A percentile compares a stretch with the other conserved stretches of the same genome.
These are phyloP conservation scores for Aureobasidium sp. DNA, from an alignment of 2,329 filamentous ascomycete species.

Conservation along the genomic window DNA sequence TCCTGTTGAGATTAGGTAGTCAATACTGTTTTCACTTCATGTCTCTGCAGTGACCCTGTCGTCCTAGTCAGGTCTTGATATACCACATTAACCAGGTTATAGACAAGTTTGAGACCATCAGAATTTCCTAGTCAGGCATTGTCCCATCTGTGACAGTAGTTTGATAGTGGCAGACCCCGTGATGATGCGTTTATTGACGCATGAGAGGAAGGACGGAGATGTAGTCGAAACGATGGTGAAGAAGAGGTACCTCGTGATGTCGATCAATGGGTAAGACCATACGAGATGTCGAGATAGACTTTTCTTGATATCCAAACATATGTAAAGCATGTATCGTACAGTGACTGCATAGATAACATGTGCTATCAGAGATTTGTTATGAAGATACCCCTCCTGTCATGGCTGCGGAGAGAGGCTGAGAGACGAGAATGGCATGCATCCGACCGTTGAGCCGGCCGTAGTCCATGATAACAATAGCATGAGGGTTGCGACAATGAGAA, in stretches of 20 bases:
- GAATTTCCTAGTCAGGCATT: background rate
- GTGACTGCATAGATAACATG: background rate
- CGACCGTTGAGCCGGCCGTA: conserved; percentile 4
- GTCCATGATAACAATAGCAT: conserved; percentile 1
- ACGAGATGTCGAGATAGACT: background rate
- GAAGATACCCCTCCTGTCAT: background rate
- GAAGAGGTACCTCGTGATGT: too few species aligned
- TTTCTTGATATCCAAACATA: background rate
- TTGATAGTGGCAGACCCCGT: too few species aligned
- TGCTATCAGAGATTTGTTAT: background rate
- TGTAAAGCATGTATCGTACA: background rate
- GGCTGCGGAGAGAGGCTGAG: conserved; percentile 1
- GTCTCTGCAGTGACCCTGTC: background rate
- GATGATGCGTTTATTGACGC: too few species aligned
- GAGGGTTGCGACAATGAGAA: background rate
- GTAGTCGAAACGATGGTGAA: too few species aligned
- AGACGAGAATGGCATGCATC: background rate
- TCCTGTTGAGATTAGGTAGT: background rate
- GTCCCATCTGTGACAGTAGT: background rate
- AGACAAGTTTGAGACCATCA: too few species aligned
- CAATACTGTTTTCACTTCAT: background rate
- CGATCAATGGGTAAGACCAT: background rate
- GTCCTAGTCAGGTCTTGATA: background rate
- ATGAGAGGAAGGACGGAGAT: too few species aligned
- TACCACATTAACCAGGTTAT: background rate